These are phyloP conservation scores for Parathielavia hyrcaniae DNA, from an alignment of 495 filamentous ascomycete species.

Conservation along the genomic window DNA sequence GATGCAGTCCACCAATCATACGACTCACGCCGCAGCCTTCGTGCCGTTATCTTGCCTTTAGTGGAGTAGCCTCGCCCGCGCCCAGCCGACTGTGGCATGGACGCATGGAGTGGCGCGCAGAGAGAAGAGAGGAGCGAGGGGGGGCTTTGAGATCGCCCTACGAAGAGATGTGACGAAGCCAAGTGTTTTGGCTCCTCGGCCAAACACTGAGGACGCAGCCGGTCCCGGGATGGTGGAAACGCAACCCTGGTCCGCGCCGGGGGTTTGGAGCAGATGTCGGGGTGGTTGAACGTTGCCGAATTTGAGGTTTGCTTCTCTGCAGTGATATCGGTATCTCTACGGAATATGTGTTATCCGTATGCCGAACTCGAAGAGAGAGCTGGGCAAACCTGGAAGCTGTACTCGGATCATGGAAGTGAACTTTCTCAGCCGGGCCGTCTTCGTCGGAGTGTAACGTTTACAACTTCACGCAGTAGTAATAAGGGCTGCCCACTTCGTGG, in stretches of 20 bases:
- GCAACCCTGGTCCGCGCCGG: neutral
- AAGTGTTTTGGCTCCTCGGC: neutral
- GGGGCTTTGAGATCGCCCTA: conserved; percentile 14
- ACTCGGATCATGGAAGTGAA: neutral
- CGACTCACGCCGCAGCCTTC: conserved; percentile 14
- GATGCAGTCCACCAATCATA: conserved; percentile 35
- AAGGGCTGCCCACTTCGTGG: neutral
- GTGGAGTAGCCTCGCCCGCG: conserved; percentile 2
- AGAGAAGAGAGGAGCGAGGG: neutral
- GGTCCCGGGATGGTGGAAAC: neutral
- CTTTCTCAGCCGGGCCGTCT: neutral
- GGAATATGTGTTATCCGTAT: no score
- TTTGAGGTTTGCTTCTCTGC: neutral
- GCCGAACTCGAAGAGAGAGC: no score
- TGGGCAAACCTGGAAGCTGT: neutral
- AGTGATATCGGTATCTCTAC: no score
- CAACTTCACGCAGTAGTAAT: no score
- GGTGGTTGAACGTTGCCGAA: neutral
- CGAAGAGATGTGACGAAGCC: conserved; percentile 15
- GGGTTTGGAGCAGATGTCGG: neutral
- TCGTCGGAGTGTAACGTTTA: no score
- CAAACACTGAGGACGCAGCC: conserved; percentile 4
- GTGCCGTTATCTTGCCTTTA: conserved; percentile 35
- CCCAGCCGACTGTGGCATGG: no score
- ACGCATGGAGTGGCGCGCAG: neutral